Base-by-base conservation (phyloP, 331 rosid genomes). In the Telfairia occidentalis region DNA sequence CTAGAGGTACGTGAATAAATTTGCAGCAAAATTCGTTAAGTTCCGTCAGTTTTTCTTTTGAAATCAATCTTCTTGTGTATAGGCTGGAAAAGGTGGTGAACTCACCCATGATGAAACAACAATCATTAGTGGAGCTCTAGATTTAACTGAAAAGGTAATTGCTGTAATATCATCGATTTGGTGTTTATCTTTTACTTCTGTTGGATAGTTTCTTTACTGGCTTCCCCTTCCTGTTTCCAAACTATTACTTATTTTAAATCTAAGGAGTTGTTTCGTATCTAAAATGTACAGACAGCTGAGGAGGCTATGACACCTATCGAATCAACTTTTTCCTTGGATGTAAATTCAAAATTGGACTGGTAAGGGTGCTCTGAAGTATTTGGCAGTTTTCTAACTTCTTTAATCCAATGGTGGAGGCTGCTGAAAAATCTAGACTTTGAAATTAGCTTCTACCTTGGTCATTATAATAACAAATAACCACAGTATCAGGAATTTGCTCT, bases 31-130 rank as follows among this genome's bases (percentile, higher is more conserved):
- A 30, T n/a, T 5, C 64, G 16, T 7, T 12, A 32, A 74, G 42
- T 37, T 46, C 53, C 24, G n/a, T 42, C 7, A 15, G 40, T 80
- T 65, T 40, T 46, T 13, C 58, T 72, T 79, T 75, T 23, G 50
- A 42, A 59, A 70, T 67, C 28, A 30, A 16, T 26, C 49, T 76
- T 69, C 76, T 76, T 73, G 30, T 75, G 65, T 66, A 66, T 71
- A 95, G 98, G 97, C 94, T 73, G 98, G 98, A 76, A 91, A 95
- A 82, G 98, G 99, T 12, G 99, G 99, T 40, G 99, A 95, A 74
- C 99, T 95, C 76, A 90, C 97, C 1, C 97, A 92, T 26, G 93
- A 92, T 42, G 99, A 95, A 87, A 95, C 99, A 54, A 92, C 92
- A 40, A 95, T 95, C 75, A 95, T 95, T 65, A 95, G 96, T 38